A percentile compares a stretch with the other conserved stretches of the same genome.
These are phyloP conservation scores for Bruguiera gymnorhiza DNA, from an alignment of 345 rosid genomes.

Conservation along the genomic window DNA sequence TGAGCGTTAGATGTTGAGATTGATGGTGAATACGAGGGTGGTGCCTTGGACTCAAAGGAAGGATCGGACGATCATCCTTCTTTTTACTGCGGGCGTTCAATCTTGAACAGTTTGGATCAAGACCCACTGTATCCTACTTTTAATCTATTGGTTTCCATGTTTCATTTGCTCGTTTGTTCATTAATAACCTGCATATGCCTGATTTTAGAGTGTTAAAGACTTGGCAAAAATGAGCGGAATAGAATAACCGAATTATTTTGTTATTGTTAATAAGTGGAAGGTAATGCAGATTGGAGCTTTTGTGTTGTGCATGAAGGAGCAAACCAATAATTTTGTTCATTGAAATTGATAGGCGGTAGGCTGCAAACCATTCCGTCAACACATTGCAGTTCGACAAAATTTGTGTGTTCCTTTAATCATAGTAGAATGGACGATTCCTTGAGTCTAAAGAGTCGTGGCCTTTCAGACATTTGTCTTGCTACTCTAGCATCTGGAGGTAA, in stretches of 20 bases:
- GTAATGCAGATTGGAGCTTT: too few species aligned
- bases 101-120: constrained; percentile 46
- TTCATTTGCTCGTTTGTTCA: neutral
- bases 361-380: neutral
- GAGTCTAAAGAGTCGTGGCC: constrained; percentile 70
- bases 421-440: constrained; percentile 61
- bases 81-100: constrained; percentile 23
- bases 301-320: too few species aligned
- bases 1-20: constrained; percentile 32
- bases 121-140: constrained; percentile 71
- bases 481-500: constrained; percentile 51
- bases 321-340: neutral
- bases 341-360: neutral
- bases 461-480: constrained; percentile 81
- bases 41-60: constrained; percentile 26
- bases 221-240: too few species aligned
- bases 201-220: too few species aligned
- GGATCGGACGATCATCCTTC: constrained; percentile 21
- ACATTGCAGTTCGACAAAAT: neutral
- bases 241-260: too few species aligned
- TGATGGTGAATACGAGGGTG: constrained; percentile 32
- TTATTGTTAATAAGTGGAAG: too few species aligned
- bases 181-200: neutral
- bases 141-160: neutral
- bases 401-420: constrained; percentile 29